Conservation (phyloP, 495 filamentous ascomycete genomes). For the Aspergillus campestris region DNA sequence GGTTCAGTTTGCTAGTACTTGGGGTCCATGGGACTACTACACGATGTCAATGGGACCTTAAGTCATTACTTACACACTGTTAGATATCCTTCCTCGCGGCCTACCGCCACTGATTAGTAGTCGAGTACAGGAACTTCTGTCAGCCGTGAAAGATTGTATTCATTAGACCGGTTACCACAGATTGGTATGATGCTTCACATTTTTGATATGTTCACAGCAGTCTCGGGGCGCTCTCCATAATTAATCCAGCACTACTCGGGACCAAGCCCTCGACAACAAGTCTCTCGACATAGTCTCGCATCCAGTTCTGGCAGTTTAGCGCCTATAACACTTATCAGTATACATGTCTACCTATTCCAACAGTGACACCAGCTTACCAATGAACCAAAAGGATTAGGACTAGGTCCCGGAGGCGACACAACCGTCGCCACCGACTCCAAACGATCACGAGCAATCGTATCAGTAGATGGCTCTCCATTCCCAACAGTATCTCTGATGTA, state of each 20-base stretch:
- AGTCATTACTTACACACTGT: constrained; percentile 1
- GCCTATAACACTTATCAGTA: constrained; percentile 5
- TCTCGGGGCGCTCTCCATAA: not conserved
- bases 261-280: constrained; percentile 7
- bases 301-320: constrained; percentile 8
- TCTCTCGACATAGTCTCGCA: constrained; percentile 4
- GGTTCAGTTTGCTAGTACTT: constrained; percentile 16
- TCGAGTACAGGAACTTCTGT: not conserved
- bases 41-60: constrained; percentile 19
- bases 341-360: too few relatives aligned
- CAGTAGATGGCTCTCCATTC: constrained; percentile 3
- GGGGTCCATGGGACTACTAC: constrained; percentile 26
- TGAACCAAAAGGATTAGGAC: constrained; percentile 13
- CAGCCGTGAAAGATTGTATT: not conserved
- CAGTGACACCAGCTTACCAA: not conserved
- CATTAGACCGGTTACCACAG: not conserved
- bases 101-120: not conserved
- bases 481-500: constrained; percentile 13
- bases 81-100: not conserved
- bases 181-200: not conserved
- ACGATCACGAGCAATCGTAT: constrained; percentile 16
- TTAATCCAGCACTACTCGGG: not conserved
- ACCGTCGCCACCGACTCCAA: constrained; percentile 12
- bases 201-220: not conserved
- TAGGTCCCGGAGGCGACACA: constrained; percentile 9